A percentile compares a stretch with the other conserved stretches of the same genome.
Evolutionary conservation across 345 rosid species (phyloP).

Genomic region (Eucalyptus dawsonii): DNA sequence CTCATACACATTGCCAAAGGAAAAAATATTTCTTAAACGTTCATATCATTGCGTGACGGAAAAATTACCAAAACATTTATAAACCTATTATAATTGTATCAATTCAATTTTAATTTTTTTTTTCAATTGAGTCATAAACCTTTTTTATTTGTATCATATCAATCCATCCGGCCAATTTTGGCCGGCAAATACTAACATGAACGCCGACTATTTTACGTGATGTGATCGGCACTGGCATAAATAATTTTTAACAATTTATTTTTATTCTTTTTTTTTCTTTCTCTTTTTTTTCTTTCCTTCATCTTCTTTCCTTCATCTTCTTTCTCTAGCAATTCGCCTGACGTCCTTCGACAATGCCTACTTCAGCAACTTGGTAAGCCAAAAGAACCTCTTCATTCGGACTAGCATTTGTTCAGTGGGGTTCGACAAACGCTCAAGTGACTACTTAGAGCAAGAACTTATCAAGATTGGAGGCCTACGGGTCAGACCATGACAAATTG

Average conservation of each 20-base stretch:
- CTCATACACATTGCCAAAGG: neutral
- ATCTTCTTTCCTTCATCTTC: no score
- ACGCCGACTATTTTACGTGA: accelerated
- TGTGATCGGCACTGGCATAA: accelerated
- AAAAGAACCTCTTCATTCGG: neutral
- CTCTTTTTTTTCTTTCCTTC: accelerated
- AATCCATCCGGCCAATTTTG: no score
- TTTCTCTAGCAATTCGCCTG: neutral
- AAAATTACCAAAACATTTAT: no score
- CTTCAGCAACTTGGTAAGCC: neutral
- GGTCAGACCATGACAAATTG: neutral
- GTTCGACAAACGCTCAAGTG: neutral
- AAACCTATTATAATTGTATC: no score
- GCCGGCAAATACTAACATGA: no score
- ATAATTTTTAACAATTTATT: no score
- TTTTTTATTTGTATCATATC: no score
- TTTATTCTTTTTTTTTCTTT: no score
- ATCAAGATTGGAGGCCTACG: neutral
- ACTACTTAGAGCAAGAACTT: neutral
- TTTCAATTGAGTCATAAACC: no score
- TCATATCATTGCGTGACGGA: neutral
- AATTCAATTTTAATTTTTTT: no score
- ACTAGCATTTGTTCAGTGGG: neutral
- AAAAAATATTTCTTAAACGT: neutral
- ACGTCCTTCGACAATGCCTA: neutral